These are phyloP conservation scores for Pontederia crassipes DNA, from an alignment of 176 grass and related monocot species.

Conservation along the genomic window DNA sequence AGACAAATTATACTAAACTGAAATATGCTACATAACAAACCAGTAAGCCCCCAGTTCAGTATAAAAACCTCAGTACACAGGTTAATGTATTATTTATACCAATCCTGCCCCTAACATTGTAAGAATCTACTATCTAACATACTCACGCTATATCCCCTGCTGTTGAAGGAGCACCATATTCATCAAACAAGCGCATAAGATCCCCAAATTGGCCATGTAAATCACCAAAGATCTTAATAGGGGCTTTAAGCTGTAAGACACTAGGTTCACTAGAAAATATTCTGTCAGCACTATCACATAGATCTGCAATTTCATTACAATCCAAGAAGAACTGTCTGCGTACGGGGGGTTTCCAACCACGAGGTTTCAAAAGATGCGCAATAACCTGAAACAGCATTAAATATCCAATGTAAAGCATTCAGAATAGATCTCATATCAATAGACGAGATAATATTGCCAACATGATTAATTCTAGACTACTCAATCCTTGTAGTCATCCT, in stretches of 20 bases:
- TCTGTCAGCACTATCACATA: conserved; percentile 86
- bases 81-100: background rate
- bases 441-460: background rate
- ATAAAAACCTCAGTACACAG: background rate
- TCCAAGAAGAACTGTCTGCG: conserved; percentile 92
- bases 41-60: no score
- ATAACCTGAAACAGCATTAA: conserved; percentile 46
- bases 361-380: conserved; percentile 84
- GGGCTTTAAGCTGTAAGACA: conserved; percentile 87
- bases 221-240: conserved; percentile 99
- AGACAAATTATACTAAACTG: no score
- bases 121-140: background rate
- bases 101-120: background rate
- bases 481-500: no score
- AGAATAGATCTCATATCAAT: background rate
- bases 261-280: conserved; percentile 91
- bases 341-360: conserved; percentile 98
- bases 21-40: no score
- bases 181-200: conserved; percentile 95
- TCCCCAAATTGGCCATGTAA: conserved; percentile 99
- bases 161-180: conserved; percentile 97
- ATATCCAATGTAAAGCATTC: background rate
- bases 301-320: conserved; percentile 99
- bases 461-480: no score
- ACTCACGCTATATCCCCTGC: conserved; percentile 97